Percentiles rank a stretch among this genome's conserved stretches.
Evolutionary conservation across 2,329 filamentous ascomycete genomes (phyloP).

Genomic region (Fusarium sp.): DNA sequence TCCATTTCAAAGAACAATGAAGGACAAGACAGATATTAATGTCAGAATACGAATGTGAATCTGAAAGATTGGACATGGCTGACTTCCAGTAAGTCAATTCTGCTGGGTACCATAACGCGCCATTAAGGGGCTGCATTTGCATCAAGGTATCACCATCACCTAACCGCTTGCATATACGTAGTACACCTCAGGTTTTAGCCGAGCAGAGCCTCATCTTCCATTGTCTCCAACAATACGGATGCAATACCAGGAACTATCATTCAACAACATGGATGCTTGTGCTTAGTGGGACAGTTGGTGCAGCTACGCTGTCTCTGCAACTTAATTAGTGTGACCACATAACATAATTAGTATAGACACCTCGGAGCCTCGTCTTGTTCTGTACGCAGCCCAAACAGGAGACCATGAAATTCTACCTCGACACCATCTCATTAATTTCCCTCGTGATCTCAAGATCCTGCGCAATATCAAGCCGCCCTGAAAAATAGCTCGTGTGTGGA

Average conservation of each 20-base stretch:
- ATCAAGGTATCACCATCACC: no score
- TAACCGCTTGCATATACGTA: not conserved
- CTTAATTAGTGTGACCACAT: not conserved
- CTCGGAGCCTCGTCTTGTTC: not conserved
- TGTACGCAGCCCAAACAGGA: not conserved
- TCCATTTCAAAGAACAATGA: not conserved
- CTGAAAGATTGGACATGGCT: not conserved
- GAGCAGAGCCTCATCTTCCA: conserved; percentile 7
- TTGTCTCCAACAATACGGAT: not conserved
- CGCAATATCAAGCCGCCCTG: not conserved
- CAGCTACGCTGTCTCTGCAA: conserved; percentile 2
- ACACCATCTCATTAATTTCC: conserved; percentile 10
- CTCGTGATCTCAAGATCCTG: conserved; percentile 16
- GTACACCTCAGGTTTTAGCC: no score
- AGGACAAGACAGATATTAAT: not conserved
- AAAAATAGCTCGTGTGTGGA: not conserved
- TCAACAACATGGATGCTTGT: not conserved
- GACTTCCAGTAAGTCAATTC: not conserved
- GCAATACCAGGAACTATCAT: not conserved
- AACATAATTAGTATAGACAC: not conserved
- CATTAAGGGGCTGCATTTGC: not conserved
- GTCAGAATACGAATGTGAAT: not conserved
- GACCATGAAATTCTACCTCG: not conserved
- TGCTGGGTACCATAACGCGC: not conserved
- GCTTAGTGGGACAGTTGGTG: not conserved